Base-by-base conservation (phyloP, 2,329 filamentous ascomycete species). In the Sporothrix brasiliensis region DNA sequence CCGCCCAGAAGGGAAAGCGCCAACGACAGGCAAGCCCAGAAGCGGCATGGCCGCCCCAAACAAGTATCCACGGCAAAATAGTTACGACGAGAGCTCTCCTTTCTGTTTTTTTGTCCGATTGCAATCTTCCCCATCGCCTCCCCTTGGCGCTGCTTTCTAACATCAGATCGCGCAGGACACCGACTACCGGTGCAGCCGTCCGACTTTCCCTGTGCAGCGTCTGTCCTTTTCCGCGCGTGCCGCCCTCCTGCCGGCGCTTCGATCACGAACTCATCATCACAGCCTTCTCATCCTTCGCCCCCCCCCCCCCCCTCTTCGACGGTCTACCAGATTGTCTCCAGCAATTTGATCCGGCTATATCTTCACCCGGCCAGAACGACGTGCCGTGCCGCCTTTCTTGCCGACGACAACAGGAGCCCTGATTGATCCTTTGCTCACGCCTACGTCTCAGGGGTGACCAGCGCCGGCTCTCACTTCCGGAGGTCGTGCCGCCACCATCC, bases 1-100 rank as follows among this genome's bases (percentile, higher is more conserved):
- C 30, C 61, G n/a, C 65, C 63, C 53, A 70, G 63, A 68, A 70
- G 47, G 52, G 70, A 58, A 71, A 66, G 66, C 58, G 56, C 66
- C 58, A 58, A 53, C 34, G 49, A 30, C 53, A 49, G 50, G 39
- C n/a, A 54, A 67, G 65, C 41, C 61, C 41, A 67, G 61, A 58
- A 50, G 61, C 69, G 34, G 54, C 54, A 5, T 52, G 47, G 53
- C 16, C 61, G 68, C 53, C 21, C n/a, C 30, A 67, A 61, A 54
- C 27, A 30, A 30, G 58, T 24, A 24, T 63, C 63, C 47, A 52
- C 63, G 14, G n/a, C 39, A 69, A 69, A 41, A 52, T 61, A 69
- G 27, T 56, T 2, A 63, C 30, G n/a, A 24, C 14, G 4, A 39
- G 34, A 63, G 56, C 67, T 69, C 56, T 41, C 47, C 30, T 68